phyloP scores from a whole-genome alignment of 768 basidiomycete species.

The Symmetrospora coprosmae region DNA sequence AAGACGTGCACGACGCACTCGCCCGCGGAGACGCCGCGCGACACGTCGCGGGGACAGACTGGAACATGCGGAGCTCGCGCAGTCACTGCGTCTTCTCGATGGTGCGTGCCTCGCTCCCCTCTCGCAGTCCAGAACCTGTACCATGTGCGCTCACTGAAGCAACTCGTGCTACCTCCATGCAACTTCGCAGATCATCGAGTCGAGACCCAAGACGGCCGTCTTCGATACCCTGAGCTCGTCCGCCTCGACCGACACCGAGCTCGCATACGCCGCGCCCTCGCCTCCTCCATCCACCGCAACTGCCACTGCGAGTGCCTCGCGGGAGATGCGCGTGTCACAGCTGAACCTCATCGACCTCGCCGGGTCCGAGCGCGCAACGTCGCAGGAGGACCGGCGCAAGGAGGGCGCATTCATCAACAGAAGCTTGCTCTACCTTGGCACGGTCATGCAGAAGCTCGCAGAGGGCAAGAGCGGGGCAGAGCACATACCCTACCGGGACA shows the following conservation, averaged over 20 bases:
- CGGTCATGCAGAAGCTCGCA: conserved; percentile 78
- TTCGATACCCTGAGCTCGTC: too few relatives aligned
- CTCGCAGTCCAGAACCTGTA: neutral
- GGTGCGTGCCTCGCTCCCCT: conserved; percentile 40
- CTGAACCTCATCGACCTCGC: conserved; percentile 84
- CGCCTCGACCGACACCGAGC: neutral
- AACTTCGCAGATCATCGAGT: conserved; percentile 18
- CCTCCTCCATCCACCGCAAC: neutral
- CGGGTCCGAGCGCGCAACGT: conserved; percentile 89
- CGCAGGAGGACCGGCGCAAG: conserved; percentile 83
- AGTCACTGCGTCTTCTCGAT: conserved; percentile 89
- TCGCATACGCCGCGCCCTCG: neutral
- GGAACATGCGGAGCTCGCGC: conserved; percentile 89
- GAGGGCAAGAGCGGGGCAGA: conserved; percentile 54
- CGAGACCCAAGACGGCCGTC: neutral
- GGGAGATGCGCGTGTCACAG: conserved; percentile 3
- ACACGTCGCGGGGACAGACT: conserved; percentile 90
- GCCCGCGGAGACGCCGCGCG: conserved; percentile 72
- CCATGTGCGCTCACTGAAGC: too few relatives aligned
- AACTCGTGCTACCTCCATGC: too few relatives aligned
- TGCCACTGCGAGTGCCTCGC: conserved; percentile 26
- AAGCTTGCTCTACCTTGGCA: conserved; percentile 79
- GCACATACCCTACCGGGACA: conserved; percentile 88
- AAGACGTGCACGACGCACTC: conserved; percentile 70
- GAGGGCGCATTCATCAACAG: conserved; percentile 76